Evolutionary conservation across 169 alveolate genomes (phyloP), one percentile per base, ranked within the genome.

Genomic region (Eimeria necatrix): DNA sequence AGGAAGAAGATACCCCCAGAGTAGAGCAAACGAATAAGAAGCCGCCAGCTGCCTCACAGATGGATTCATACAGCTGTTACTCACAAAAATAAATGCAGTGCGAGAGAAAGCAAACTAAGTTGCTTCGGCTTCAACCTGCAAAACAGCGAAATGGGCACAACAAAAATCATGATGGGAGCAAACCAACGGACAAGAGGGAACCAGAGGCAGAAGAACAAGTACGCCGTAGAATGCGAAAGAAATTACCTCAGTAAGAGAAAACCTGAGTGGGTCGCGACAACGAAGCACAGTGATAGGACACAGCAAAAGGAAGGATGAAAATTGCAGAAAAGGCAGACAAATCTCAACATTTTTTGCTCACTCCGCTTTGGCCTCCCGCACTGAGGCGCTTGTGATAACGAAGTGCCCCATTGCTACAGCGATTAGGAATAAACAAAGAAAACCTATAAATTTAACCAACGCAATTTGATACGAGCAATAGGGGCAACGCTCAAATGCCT

Each of bases 381-480:
- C 24, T 16, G 91, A 76, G 46, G 78, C 51, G 12, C 91, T 49
- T 32, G 76, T 84, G 52, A 84, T 8, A 4, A 84, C 52, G 76
- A 84, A 84, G 59, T 84, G 91, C 26, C 91, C 91, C 78, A 84
- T 26, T 2, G 91, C 91, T 16, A 84, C 91, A 14, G 91, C 91
- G 56, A 84, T 56, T 56, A 84, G 22, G 76, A 84, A 84, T 41
- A 84, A 84, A 16, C 91, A 53, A 16, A 84, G 64, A 68, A 84
- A 84, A 4, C 91, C 91, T 84, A 32, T 6, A 18, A 32, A 84
- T 56, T 41, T 26, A 84, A 16, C 91, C 20, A 16, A 84, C 49
- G 64, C 53, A 84, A 4, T 76, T 76, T 84, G 26, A 56, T 16
- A 56, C 4, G 64, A 16, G 64, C 64, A 0, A 1, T 18, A 46